Evolutionary conservation across 805 yeast genomes (phyloP), one percentile per base, ranked within the genome.

Genomic region (Wickerhamomyces queroliae): DNA sequence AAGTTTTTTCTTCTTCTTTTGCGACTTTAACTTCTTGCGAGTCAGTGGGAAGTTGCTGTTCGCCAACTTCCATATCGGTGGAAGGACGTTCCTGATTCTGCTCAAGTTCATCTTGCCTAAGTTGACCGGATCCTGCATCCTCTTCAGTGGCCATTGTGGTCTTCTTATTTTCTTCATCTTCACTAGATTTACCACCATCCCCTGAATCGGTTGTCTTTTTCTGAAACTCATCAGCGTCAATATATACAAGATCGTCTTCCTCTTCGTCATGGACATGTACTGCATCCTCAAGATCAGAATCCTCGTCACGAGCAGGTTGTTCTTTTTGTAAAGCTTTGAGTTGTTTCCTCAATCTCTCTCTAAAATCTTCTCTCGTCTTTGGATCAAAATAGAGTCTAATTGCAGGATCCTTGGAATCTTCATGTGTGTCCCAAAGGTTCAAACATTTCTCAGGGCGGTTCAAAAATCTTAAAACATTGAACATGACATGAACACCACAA

Each of bases 401-500:
- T 4, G 36, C 36, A 9, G 37, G 31, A 13, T 45, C 46, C 39
- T 40, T 53, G 6, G 41, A 36, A 15, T 30, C 19, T 18, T 42
- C 50, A 5, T 55, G 41, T 15, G 39, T 49, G 41, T 62, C 56
- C 85, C 85, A 78, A 10, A 74, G 46, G 31, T 55, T 55, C 33
- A 74, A 62, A 37, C 86, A 80, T 19, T 56, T 64, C 0, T 49
- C 49, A 0, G 78, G 75, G 29, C 74, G 60, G 19, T 63, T 62
- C 34, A 82, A 65, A 60, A 86, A 80, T 45, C 72, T 76, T 41
- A 68, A 65, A 11, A 81, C 70, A 50, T 84, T 89, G 49, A 81
- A 81, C 13, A 93, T 81, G 2, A 91, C 85, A 62, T 86, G 96
- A 17, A 93, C 77, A 2, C 99, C 99, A 64, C 99, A 93, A 58